Percentiles rank a stretch among this genome's conserved stretches.
phyloP scores from a whole-genome alignment of 75 land plant genomes.

The Chamaecyparis obtusa region DNA sequence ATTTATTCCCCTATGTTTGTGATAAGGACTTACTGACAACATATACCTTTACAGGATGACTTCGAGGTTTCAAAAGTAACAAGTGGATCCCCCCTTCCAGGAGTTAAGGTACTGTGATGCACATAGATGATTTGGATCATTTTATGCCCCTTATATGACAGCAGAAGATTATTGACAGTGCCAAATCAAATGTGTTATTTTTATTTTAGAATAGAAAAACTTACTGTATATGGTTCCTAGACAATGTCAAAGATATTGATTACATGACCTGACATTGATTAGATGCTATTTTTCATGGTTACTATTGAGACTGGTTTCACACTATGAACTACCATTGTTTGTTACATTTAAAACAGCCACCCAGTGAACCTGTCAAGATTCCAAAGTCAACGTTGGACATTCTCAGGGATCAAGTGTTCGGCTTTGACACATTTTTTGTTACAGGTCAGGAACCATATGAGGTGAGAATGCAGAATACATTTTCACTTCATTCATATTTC shows the following conservation, averaged over 20 bases:
- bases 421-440: slow-evolving; percentile 95
- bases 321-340: not conserved
- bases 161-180: not conserved
- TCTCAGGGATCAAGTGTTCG: slow-evolving; percentile 85
- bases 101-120: slow-evolving; percentile 62
- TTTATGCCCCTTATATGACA: not conserved
- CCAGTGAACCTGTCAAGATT: slow-evolving; percentile 61
- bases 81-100: slow-evolving; percentile 88
- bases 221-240: not conserved
- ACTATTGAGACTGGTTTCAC: not conserved
- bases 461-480: slow-evolving; percentile 35
- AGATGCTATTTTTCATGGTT: slow-evolving; percentile 3
- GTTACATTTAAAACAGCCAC: slow-evolving; percentile 28
- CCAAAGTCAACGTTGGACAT: slow-evolving; percentile 71
- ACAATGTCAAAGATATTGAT: not conserved
- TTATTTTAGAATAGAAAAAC: not conserved
- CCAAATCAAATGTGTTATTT: not conserved
- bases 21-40: not conserved
- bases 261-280: not conserved
- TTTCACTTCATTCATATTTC: not conserved
- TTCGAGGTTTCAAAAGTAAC: slow-evolving; percentile 43
- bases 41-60: slow-evolving; percentile 28
- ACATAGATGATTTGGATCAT: not conserved
- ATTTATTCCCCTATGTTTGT: slow-evolving; percentile 1
- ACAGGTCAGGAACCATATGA: slow-evolving; percentile 93